Percentiles rank a stretch among this genome's conserved stretches.
Evolutionary conservation across 805 yeast species (phyloP).

Genomic region (Kodamaea lidongshanica): DNA sequence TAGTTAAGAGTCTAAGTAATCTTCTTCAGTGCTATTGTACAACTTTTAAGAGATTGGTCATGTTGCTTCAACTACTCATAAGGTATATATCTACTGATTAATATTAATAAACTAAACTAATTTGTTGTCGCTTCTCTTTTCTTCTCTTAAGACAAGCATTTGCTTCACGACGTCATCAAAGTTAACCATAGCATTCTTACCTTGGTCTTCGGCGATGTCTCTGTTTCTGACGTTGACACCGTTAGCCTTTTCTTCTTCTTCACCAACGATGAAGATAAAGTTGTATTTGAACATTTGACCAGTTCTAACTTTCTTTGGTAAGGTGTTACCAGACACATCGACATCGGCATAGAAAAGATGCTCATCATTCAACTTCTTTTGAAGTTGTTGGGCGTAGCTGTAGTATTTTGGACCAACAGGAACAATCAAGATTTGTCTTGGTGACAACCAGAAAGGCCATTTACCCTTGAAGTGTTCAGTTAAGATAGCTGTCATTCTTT

Average conservation of each 20-base stretch:
- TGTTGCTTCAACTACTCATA: not conserved
- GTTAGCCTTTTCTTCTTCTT: constrained; percentile 72
- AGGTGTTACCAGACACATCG: constrained; percentile 90
- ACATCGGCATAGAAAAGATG: constrained; percentile 88
- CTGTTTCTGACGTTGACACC: constrained; percentile 95
- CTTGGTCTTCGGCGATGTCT: constrained; percentile 88
- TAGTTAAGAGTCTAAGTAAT: no score
- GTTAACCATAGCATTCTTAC: constrained; percentile 78
- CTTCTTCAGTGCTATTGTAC: no score
- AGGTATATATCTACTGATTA: not conserved
- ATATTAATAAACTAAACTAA: constrained; percentile 8
- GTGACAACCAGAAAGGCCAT: constrained; percentile 99
- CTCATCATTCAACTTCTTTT: constrained; percentile 53
- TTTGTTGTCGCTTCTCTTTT: constrained; percentile 68
- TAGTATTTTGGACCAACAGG: constrained; percentile 94
- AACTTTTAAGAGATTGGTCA: no score
- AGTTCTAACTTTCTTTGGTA: constrained; percentile 95
- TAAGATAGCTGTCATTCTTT: constrained; percentile 97
- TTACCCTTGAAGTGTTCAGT: constrained; percentile 98
- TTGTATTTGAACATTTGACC: constrained; percentile 94
- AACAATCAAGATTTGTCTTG: constrained; percentile 92
- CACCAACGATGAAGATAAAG: constrained; percentile 96
- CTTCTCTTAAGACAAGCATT: constrained; percentile 60
- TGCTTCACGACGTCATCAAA: constrained; percentile 68
- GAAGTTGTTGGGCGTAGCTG: constrained; percentile 82